Evolutionary conservation across 148 eudicot genomes (phyloP), one percentile per base, ranked within the genome.

Genomic region (Selenicereus undatus): DNA sequence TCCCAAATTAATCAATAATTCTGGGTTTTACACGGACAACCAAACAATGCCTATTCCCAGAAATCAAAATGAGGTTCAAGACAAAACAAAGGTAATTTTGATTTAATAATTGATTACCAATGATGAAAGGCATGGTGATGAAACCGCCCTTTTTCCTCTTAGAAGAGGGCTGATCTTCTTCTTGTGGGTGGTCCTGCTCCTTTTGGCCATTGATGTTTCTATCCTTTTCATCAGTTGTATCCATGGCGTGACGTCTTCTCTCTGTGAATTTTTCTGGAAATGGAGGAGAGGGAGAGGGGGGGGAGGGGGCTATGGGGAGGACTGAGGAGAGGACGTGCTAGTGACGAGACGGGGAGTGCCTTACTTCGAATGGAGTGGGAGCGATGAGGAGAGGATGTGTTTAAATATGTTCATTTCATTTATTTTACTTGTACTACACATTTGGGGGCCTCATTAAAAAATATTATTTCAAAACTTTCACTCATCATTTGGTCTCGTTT

Each of bases 61-160:
- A 71, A 36, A 36, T 39, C 26, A 71, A 21, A 36, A 8, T 71
- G 11, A 71, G 24, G 30, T 36, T 8, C 2, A 71, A 75, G 9
- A 26, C 2, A 52, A 52, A 45, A 22, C 7, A 35, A 35, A 18
- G 26, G 16, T 42, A 27, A 22, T 36, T 42, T n/a, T 2, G 39
- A 14, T 64, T 77, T 14, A 56, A 56, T 7, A 18, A 62, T 75
- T 62, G 5, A 11, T 71, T 90, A 92, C 97, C 97, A 80, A 94
- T 92, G 85, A 94, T 94, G 85, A 94, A 94, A 24, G 98, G 98
- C 97, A 94, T 90, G 32, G 98, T 94, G 27, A 89, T 89, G 24
- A 94, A 89, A 4, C 97, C 97, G 65, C 98, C 94, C 88, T 85
- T 92, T 73, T 73, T 66, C 71, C 82, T 92, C 58, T 68, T 86